A percentile compares a stretch with the other conserved stretches of the same genome.
These are phyloP conservation scores for Zymoseptoria ardabiliae DNA, from an alignment of 2,329 filamentous ascomycete species.

Conservation along the genomic window DNA sequence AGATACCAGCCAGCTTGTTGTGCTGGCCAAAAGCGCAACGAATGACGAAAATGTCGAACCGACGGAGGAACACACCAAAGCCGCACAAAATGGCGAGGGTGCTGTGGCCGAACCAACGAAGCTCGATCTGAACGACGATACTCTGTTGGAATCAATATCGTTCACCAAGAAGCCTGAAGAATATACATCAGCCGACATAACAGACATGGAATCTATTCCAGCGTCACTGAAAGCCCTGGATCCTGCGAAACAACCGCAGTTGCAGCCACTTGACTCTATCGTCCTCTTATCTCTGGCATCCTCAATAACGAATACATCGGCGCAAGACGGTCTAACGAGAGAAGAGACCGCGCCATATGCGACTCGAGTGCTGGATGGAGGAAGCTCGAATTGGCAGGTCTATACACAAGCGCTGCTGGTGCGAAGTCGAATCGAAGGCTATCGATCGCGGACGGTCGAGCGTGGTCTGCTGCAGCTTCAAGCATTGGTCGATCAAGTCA, in stretches of 20 bases:
- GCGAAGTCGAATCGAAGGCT: slow-evolving; percentile 80
- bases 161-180: slow-evolving; percentile 54
- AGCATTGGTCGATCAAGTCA: slow-evolving; percentile 88
- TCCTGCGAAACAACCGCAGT: slow-evolving; percentile 72
- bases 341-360: slow-evolving; percentile 92
- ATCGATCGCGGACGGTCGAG: slow-evolving; percentile 79
- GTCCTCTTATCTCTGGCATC: slow-evolving; percentile 74
- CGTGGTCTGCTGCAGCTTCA: slow-evolving; percentile 87
- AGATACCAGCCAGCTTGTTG: slow-evolving; percentile 79
- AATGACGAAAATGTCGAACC: slow-evolving; percentile 2
- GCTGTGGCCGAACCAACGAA: slow-evolving; percentile 39
- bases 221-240: slow-evolving; percentile 56
- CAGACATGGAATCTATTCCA: slow-evolving; percentile 50
- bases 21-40: slow-evolving; percentile 72
- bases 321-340: slow-evolving; percentile 76
- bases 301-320: slow-evolving; percentile 83
- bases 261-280: slow-evolving; percentile 79
- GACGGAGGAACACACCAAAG: slow-evolving; percentile 1
- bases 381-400: slow-evolving; percentile 93
- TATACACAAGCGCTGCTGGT: slow-evolving; percentile 92
- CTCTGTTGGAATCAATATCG: slow-evolving; percentile 76
- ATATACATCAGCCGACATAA: slow-evolving; percentile 30
- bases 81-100: slow-evolving; percentile 2
- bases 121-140: slow-evolving; percentile 82
- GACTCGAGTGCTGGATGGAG: slow-evolving; percentile 75